Conservation (phyloP, 2,329 filamentous ascomycete species). For the Blastomyces gilchristii region DNA sequence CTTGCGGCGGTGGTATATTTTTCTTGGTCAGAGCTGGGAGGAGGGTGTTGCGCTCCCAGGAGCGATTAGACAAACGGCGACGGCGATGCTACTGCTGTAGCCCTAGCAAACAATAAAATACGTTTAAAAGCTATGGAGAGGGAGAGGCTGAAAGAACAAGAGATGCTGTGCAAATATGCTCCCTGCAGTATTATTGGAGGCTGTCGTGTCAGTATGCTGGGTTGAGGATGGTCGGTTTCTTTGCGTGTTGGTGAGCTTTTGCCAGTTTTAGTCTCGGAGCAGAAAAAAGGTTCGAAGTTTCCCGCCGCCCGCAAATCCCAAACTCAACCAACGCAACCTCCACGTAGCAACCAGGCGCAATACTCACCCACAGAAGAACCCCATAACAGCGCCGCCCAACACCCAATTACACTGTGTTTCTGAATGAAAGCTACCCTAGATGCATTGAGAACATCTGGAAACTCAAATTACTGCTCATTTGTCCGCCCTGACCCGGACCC, state of each 20-base stretch:
- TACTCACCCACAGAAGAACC: not conserved
- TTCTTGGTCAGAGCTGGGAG: not conserved
- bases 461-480: not conserved
- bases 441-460: not conserved
- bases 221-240: not conserved
- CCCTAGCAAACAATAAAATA: not conserved
- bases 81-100: not conserved
- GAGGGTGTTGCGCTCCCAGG: not conserved
- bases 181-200: not conserved
- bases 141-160: not conserved
- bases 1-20: not conserved
- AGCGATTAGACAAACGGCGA: not conserved
- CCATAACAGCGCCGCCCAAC: not conserved
- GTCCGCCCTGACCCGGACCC: constrained; percentile 4
- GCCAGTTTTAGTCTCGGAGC: constrained; percentile 5
- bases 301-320: constrained; percentile 2
- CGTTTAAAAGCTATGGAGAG: not conserved
- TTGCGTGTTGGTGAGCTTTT: not conserved
- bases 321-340: constrained; percentile 1
- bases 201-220: not conserved
- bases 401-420: not conserved
- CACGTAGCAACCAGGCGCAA: not conserved
- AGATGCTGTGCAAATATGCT: not conserved
- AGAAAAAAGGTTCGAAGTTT: constrained; percentile 5
- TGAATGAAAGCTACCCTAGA: not conserved